These are phyloP conservation scores for Hylodesmum podocarpum DNA, from an alignment of 306 rosid species.

Conservation along the genomic window DNA sequence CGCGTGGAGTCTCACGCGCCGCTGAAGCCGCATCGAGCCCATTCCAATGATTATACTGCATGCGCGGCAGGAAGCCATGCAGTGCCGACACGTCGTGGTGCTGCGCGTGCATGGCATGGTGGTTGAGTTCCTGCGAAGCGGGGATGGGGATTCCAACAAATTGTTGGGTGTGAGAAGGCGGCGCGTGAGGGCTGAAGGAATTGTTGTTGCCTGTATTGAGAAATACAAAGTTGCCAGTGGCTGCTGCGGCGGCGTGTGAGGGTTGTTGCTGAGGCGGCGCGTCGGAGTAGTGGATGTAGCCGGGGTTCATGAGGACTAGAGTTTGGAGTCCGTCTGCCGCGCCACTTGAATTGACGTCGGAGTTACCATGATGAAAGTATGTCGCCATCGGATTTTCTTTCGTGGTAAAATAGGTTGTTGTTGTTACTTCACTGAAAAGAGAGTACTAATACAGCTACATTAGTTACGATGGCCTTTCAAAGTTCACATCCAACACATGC, in stretches of 20 bases:
- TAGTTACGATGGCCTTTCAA: constrained; percentile 40
- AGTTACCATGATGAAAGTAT: constrained; percentile 88
- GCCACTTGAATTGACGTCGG: constrained; percentile 75
- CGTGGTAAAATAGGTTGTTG: constrained; percentile 30
- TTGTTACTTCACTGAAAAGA: constrained; percentile 47
- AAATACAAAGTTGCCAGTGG: constrained; percentile 45
- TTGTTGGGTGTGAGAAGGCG: constrained; percentile 68
- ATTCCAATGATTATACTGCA: constrained; percentile 79
- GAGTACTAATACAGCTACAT: constrained; percentile 27
- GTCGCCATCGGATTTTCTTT: constrained; percentile 91
- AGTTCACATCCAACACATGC: constrained; percentile 37
- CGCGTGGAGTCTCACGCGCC: constrained; percentile 85
- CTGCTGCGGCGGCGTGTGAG: constrained; percentile 36
- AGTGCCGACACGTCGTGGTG: constrained; percentile 68
- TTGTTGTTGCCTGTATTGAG: constrained; percentile 49
- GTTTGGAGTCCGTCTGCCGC: constrained; percentile 81
- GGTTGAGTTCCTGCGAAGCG: constrained; percentile 47
- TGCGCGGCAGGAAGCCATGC: constrained; percentile 81
- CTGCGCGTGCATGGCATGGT: constrained; percentile 52
- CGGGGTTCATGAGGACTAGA: constrained; percentile 88
- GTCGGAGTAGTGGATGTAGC: constrained; percentile 82
- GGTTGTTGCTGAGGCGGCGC: constrained; percentile 45
- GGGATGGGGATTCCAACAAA: constrained; percentile 73
- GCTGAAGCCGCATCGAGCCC: constrained; percentile 50
- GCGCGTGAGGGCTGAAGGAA: constrained; percentile 63